Base-by-base conservation (phyloP, 176 grass and related monocot genomes). In the Aegilops longissima region DNA sequence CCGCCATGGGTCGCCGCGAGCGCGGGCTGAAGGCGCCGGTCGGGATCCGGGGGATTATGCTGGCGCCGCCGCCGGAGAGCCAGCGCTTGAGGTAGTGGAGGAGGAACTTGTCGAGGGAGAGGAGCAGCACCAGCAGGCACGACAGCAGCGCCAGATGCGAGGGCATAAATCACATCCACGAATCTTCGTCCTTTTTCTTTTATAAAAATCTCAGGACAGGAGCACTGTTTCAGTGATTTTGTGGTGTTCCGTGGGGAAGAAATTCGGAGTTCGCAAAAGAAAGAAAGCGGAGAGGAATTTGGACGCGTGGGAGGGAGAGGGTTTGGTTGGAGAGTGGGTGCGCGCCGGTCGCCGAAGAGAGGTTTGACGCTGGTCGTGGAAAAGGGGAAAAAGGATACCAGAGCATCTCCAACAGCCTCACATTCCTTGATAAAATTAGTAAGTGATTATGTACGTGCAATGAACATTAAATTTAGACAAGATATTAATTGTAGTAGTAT, bases 51-150 rank as follows among this genome's bases (percentile, higher is more conserved):
- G 61, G 70, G 86, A 67, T 42, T 10, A 40, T 2, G 70, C 61
- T 5, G 79, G 44, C 54, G 62, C 61, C 17, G 52, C 70, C 54
- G 8, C 64, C 44, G 59, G 80, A 21, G 77, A 85, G 54, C 70
- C 86, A 51, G 21, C 80, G 86, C 58, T 77, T 92, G 74, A 92
- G 31, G 90, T 85, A 88, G 36, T 70, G 80, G 67, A 91, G 79
- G 36, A 91, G 74, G 45, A 87, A 85, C 24, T 89, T 89, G 25
- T 87, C 88, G 13, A 90, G 73, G 69, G 86, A 87, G 29, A 92
- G 71, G 63, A 92, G 17, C 45, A 89, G 78, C 33, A 92, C 68
- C 35, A 92, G 79, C 29, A 92, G 38, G 70, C 86, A 76, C 35
- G 79, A 80, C 31, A 92, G 18, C 47, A 92, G 56, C 38, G 87